phyloP scores from a whole-genome alignment of 2,329 filamentous ascomycete species.

The Apiospora phragmitis region DNA sequence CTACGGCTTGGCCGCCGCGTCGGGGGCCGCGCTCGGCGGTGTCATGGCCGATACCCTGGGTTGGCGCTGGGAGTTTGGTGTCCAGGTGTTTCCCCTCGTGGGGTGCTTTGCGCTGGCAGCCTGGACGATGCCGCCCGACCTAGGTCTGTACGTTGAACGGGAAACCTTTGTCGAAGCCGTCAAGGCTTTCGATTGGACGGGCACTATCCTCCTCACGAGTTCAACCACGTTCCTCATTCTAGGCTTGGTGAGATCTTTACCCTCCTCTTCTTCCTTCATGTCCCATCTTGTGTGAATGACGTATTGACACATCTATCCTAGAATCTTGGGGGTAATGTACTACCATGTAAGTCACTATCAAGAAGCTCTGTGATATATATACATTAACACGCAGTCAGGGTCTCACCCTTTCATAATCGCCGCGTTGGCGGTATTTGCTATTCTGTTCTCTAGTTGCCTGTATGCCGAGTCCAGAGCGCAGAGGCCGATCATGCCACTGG shows the following conservation, averaged over 20 bases:
- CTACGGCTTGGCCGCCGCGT: slow-evolving; percentile 57
- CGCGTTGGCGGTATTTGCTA: slow-evolving; percentile 48
- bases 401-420: slow-evolving; percentile 57
- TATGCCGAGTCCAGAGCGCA: slow-evolving; percentile 50
- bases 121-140: slow-evolving; percentile 49
- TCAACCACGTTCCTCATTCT: slow-evolving; percentile 60
- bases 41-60: slow-evolving; percentile 69
- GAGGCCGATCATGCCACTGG: slow-evolving; percentile 61
- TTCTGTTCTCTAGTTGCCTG: slow-evolving; percentile 52
- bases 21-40: slow-evolving; percentile 70
- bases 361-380: neutral
- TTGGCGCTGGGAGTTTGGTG: slow-evolving; percentile 72
- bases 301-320: slow-evolving; percentile 23
- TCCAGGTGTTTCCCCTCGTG: slow-evolving; percentile 56
- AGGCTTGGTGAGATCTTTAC: slow-evolving; percentile 47
- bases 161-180: slow-evolving; percentile 50
- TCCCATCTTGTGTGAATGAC: neutral
- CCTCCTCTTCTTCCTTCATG: neutral
- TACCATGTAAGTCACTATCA: slow-evolving; percentile 48
- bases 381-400: slow-evolving; percentile 38
- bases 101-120: slow-evolving; percentile 46
- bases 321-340: slow-evolving; percentile 64
- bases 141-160: slow-evolving; percentile 49
- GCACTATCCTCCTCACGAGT: slow-evolving; percentile 53
- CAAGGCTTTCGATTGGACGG: slow-evolving; percentile 56